Percentiles rank a stretch among this genome's conserved stretches.
Conservation (phyloP, 139 green algal genomes). For the Chlamydomonas sphaeroides region DNA sequence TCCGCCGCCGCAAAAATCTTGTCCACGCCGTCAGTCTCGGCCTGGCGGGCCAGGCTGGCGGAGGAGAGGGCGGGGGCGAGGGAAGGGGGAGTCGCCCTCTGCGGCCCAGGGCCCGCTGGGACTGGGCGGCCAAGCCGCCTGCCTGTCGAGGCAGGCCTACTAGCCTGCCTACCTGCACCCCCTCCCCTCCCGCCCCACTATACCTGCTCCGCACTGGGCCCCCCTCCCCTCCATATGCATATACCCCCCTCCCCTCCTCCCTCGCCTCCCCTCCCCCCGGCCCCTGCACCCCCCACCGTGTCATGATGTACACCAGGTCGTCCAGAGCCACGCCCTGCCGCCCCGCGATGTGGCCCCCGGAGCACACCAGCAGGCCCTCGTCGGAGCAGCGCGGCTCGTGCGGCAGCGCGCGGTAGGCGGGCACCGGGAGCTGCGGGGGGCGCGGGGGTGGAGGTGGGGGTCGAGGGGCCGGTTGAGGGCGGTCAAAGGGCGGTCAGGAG, state of each 20-base stretch:
- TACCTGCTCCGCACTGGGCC: too few species aligned
- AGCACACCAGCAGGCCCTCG: conserved; percentile 94
- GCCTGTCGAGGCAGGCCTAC: too few species aligned
- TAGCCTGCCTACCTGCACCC: too few species aligned
- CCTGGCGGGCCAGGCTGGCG: conserved; percentile 88
- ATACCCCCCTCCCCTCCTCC: neutral
- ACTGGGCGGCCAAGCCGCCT: too few species aligned
- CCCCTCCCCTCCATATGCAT: too few species aligned
- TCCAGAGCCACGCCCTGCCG: conserved; percentile 94
- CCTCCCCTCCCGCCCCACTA: too few species aligned
- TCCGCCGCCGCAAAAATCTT: conserved; percentile 89
- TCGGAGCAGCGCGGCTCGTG: conserved; percentile 79
- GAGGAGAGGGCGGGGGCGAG: conserved; percentile 1
- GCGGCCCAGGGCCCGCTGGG: too few species aligned
- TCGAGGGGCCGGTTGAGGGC: neutral
- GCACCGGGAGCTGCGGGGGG: conserved; percentile 46
- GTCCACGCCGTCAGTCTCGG: conserved; percentile 83
- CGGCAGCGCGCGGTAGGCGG: conserved; percentile 36
- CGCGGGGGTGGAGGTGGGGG: neutral
- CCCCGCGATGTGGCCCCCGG: conserved; percentile 85
- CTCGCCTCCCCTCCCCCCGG: neutral
- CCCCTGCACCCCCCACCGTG: conserved; percentile 33
- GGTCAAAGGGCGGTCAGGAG: too few species aligned
- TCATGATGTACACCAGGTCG: conserved; percentile 96
- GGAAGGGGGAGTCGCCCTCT: too few species aligned